Evolutionary conservation across 495 filamentous ascomycete genomes (phyloP).

Genomic region (Talaromyces ruber): DNA sequence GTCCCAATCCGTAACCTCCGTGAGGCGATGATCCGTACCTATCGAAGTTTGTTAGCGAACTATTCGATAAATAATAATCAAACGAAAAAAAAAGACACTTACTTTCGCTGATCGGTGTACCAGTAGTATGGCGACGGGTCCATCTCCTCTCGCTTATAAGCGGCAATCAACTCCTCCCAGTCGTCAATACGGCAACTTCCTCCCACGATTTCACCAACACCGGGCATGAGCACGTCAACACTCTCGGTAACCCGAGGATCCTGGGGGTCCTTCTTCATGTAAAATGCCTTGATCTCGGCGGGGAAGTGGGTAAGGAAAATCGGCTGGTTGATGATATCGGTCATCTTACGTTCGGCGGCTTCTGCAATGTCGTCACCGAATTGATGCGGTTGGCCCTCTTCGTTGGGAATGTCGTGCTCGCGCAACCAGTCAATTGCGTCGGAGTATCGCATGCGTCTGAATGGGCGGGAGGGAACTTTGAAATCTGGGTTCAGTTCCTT

Average conservation of each 20-base stretch:
- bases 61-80: constrained; percentile 5
- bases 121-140: constrained; percentile 87
- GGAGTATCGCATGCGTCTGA: constrained; percentile 89
- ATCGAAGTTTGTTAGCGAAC: not conserved
- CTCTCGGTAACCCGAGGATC: constrained; percentile 91
- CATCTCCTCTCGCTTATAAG: constrained; percentile 82
- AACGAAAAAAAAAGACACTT: constrained; percentile 31
- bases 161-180: constrained; percentile 84
- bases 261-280: constrained; percentile 86
- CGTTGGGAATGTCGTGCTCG: constrained; percentile 82
- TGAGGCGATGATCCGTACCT: constrained; percentile 93
- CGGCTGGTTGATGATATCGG: constrained; percentile 85
- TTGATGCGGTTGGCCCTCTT: constrained; percentile 78
- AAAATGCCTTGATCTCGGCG: constrained; percentile 96
- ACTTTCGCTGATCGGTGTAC: constrained; percentile 99
- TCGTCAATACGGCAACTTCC: constrained; percentile 94
- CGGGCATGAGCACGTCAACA: constrained; percentile 93
- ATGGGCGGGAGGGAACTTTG: constrained; percentile 73
- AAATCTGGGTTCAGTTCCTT: constrained; percentile 84
- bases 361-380: constrained; percentile 99
- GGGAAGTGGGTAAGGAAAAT: constrained; percentile 98
- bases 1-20: constrained; percentile 89
- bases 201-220: constrained; percentile 94
- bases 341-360: constrained; percentile 95
- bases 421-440: constrained; percentile 93